Percentiles rank a stretch among this genome's conserved stretches.
Evolutionary conservation across 768 basidiomycete species (phyloP).

Genomic region (Tricholoma terreum): DNA sequence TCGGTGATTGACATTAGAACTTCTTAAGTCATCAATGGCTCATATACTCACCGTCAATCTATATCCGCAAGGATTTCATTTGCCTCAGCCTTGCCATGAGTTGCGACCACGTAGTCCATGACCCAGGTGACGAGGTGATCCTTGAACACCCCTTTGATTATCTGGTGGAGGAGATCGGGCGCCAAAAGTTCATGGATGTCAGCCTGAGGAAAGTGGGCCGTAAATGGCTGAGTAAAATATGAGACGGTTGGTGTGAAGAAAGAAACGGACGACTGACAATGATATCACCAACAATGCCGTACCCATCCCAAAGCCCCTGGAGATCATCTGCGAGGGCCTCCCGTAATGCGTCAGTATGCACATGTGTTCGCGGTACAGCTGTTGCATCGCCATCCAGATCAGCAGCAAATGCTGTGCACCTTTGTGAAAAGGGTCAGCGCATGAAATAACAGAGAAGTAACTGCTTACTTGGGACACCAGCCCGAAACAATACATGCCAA

Average conservation of each 20-base stretch:
- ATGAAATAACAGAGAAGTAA: background rate
- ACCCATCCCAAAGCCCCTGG: conserved; percentile 20
- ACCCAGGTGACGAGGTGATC: conserved; percentile 36
- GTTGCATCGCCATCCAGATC: conserved; percentile 6
- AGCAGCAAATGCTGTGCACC: conserved; percentile 4
- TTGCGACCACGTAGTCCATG: conserved; percentile 17
- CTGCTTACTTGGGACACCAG: conserved; percentile 25
- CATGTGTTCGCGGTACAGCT: conserved; percentile 6
- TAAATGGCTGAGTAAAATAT: no score
- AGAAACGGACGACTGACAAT: conserved; percentile 11
- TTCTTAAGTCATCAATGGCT: background rate
- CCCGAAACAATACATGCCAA: no score
- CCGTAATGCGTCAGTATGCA: conserved; percentile 10
- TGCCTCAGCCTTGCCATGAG: conserved; percentile 8
- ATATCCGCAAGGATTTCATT: conserved; percentile 31
- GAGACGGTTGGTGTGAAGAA: background rate
- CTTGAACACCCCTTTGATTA: conserved; percentile 35
- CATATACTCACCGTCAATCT: conserved; percentile 26
- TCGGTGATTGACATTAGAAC: background rate
- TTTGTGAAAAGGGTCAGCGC: conserved; percentile 1
- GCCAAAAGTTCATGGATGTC: conserved; percentile 30
- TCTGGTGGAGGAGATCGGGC: no score
- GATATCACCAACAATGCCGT: conserved; percentile 23
- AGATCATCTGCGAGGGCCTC: conserved; percentile 8
- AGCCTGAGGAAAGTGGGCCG: conserved; percentile 26